Conservation (phyloP, 495 filamentous ascomycete species). For the Halenospora varia region DNA sequence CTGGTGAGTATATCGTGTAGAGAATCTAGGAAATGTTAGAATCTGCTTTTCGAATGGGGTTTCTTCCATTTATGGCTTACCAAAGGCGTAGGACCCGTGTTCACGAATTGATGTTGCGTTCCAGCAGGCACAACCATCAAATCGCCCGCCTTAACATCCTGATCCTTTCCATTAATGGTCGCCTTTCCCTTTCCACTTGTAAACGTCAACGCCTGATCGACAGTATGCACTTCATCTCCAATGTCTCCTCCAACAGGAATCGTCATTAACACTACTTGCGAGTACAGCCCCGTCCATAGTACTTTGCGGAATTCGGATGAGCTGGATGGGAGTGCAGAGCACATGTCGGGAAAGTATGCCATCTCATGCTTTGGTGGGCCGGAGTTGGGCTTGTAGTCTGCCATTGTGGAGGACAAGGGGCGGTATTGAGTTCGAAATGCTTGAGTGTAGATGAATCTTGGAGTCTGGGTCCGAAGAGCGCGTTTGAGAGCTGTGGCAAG, state of each 20-base stretch:
- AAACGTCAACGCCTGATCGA: slow-evolving; percentile 63
- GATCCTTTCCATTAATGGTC: slow-evolving; percentile 55
- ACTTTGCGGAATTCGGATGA: slow-evolving; percentile 58
- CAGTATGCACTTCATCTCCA: slow-evolving; percentile 57
- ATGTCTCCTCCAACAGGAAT: slow-evolving; percentile 61
- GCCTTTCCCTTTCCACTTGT: slow-evolving; percentile 53
- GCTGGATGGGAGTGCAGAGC: slow-evolving; percentile 41
- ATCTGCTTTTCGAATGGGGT: too few species aligned
- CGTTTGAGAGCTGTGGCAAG: slow-evolving; percentile 4
- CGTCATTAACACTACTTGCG: slow-evolving; percentile 61
- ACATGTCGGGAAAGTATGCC: slow-evolving; percentile 53
- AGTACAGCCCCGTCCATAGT: slow-evolving; percentile 59
- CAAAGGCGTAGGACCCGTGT: slow-evolving; percentile 46
- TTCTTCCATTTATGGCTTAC: slow-evolving; percentile 10
- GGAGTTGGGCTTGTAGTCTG: slow-evolving; percentile 22
- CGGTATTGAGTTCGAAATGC: background rate
- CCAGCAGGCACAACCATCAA: slow-evolving; percentile 62
- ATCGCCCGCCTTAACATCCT: slow-evolving; percentile 53
- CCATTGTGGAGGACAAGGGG: slow-evolving; percentile 9
- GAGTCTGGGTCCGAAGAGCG: background rate
- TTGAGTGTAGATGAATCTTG: background rate
- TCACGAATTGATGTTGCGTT: slow-evolving; percentile 65
- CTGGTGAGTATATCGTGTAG: slow-evolving; percentile 59
- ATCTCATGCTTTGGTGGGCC: slow-evolving; percentile 51
- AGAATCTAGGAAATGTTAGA: slow-evolving; percentile 42